These are phyloP conservation scores for Solanum chiquidenum DNA, from an alignment of 257 asterid genomes.

Conservation along the genomic window DNA sequence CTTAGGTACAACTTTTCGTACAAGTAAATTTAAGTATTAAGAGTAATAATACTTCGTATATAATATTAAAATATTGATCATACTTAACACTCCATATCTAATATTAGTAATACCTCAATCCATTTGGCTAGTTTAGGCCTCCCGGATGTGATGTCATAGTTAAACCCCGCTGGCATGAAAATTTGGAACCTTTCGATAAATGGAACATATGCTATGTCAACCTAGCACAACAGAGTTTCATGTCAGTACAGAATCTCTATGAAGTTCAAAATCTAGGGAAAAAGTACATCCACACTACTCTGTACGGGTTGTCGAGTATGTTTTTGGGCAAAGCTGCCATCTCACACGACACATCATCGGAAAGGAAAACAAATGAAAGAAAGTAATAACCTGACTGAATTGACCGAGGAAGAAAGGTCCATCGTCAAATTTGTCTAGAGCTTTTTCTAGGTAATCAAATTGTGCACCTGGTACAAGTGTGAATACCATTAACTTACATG, in stretches of 20 bases:
- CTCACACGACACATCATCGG: not conserved
- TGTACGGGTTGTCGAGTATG: not conserved
- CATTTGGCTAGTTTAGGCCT: slow-evolving; percentile 55
- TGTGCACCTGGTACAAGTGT: not conserved
- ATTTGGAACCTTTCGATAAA: slow-evolving; percentile 51
- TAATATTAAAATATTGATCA: not conserved
- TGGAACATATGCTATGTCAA: slow-evolving; percentile 49
- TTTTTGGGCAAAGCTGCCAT: not conserved
- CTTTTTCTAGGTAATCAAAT: slow-evolving; percentile 48
- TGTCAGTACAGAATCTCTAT: not conserved
- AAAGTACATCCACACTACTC: not conserved
- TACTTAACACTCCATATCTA: not conserved
- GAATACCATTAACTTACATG: not conserved
- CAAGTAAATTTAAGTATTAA: not conserved
- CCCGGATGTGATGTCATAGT: slow-evolving; percentile 41
- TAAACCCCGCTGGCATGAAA: slow-evolving; percentile 23
- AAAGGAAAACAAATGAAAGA: not conserved
- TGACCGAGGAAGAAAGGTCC: slow-evolving; percentile 66
- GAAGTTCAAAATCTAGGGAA: not conserved
- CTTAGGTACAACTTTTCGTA: not conserved
- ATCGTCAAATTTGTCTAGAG: slow-evolving; percentile 37
- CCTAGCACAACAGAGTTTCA: slow-evolving; percentile 17
- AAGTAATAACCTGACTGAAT: slow-evolving; percentile 25
- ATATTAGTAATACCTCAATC: slow-evolving; percentile 23
- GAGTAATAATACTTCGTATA: no score